Evolutionary conservation across 1,284 basidiomycete genomes (phyloP), one percentile per base, ranked within the genome.

Genomic region (Trametes pubescens): DNA sequence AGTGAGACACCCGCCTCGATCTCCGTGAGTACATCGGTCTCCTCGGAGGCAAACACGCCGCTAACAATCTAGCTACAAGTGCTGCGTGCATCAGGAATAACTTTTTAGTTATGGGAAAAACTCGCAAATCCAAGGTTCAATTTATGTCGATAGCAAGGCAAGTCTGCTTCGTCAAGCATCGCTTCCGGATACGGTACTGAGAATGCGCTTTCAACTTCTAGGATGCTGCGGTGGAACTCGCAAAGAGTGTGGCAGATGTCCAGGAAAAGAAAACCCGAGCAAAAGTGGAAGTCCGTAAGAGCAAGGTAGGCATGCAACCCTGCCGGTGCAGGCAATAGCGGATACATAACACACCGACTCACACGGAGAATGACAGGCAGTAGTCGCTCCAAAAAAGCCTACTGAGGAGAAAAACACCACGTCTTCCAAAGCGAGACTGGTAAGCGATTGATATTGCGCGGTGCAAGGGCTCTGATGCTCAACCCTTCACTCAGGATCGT

Each of bases 221-320:
- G 74, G 71, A 74, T 62, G 68, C 60, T 26, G 74, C 73, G 18
- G 61, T 76, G 40, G 66, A 70, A 51, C 57, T 76, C 22, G 74
- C 73, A 2, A 64, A 61, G 54, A 62, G 63, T 32, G 71, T 75
- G 40, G 69, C 67, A 26, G 68, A 68, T 7, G 52, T 59, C 11
- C 69, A 71, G 51, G 74, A 76, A 57, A 68, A 69, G 24, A 74
- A 69, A 47, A 64, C 70, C 0, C 67, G 65, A 26, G 53, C 65
- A 34, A 74, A 69, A 47, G 64, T 69, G 2, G 69, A 71, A 40
- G 70, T 55, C 34, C 69, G 60, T 46, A 66, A 64, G n/a, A 59
- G 57, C 29, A 69, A 72, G 70, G 73, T 71, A 22, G 51, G 68
- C 51, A n/a, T 56, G 57, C 55, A 55, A 60, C 37, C n/a, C 26